A percentile compares a stretch with the other conserved stretches of the same genome.
Conservation (phyloP, 2,329 filamentous ascomycete species). For the Cadophora malorum region DNA sequence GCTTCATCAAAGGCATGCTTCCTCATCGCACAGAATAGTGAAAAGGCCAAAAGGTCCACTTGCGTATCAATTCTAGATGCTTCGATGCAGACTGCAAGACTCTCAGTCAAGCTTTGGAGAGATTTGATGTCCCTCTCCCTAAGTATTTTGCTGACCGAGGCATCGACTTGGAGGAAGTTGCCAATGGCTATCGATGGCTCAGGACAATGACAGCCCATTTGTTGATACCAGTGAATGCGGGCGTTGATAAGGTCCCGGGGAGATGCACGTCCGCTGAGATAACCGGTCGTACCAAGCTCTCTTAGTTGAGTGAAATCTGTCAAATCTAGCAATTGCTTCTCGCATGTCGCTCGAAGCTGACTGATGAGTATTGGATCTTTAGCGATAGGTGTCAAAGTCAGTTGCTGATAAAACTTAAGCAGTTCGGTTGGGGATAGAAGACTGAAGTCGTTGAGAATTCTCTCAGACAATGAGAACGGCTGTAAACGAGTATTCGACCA, state of each 20-base stretch:
- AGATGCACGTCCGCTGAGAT: constrained; percentile 49
- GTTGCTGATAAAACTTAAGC: constrained; percentile 31
- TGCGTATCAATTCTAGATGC: constrained; percentile 49
- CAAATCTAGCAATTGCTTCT: constrained; percentile 31
- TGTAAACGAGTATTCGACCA: constrained; percentile 46
- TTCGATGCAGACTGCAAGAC: constrained; percentile 25
- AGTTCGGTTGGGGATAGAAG: constrained; percentile 47
- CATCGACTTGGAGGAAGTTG: constrained; percentile 48
- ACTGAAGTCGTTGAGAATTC: constrained; percentile 50
- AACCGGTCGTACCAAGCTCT: constrained; percentile 48
- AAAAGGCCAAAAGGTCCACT: constrained; percentile 61
- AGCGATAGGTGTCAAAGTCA: constrained; percentile 23
- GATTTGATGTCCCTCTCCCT: constrained; percentile 28
- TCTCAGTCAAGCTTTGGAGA: constrained; percentile 31
- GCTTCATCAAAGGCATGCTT: constrained; percentile 66
- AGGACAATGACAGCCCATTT: constrained; percentile 47
- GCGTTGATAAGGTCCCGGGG: constrained; percentile 46
- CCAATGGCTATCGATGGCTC: constrained; percentile 44
- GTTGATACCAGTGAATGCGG: constrained; percentile 50
- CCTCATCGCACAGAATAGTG: constrained; percentile 62
- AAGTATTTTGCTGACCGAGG: constrained; percentile 29
- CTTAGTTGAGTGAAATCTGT: constrained; percentile 46
- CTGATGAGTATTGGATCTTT: constrained; percentile 27
- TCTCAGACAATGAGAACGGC: constrained; percentile 40
- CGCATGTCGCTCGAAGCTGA: constrained; percentile 28